Conservation (phyloP, 2,329 filamentous ascomycete genomes). For the Cercospora zeae-maydis region DNA sequence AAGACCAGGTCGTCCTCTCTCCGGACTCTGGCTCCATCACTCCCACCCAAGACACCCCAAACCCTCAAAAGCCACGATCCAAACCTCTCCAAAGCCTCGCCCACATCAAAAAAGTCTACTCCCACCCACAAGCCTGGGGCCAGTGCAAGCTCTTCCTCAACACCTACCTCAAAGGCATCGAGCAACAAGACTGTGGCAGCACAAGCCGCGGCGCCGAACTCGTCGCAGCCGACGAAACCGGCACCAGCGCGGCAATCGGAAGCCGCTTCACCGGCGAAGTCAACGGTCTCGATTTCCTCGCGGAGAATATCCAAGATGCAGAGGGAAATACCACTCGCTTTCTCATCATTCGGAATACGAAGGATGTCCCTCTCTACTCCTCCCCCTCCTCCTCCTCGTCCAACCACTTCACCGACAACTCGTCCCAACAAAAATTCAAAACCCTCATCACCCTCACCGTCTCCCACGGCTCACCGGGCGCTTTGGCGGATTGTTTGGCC, state of each 20-base stretch:
- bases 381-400: slow-evolving; percentile 62
- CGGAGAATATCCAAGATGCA: slow-evolving; percentile 66
- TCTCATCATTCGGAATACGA: slow-evolving; percentile 56
- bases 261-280: slow-evolving; percentile 68
- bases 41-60: slow-evolving; percentile 43
- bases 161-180: slow-evolving; percentile 65
- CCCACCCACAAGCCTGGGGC: slow-evolving; percentile 91
- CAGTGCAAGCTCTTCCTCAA: slow-evolving; percentile 78
- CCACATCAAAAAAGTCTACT: slow-evolving; percentile 74
- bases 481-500: slow-evolving; percentile 73
- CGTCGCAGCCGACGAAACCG: slow-evolving; percentile 54
- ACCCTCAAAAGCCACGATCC: slow-evolving; percentile 45
- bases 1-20: not conserved
- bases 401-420: slow-evolving; percentile 14
- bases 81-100: slow-evolving; percentile 50
- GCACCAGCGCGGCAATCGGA: slow-evolving; percentile 69
- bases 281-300: slow-evolving; percentile 66
- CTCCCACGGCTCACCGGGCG: slow-evolving; percentile 64
- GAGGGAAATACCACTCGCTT: slow-evolving; percentile 77
- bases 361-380: slow-evolving; percentile 66
- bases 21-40: slow-evolving; percentile 37
- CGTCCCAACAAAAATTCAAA: slow-evolving; percentile 49
- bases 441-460: slow-evolving; percentile 81
- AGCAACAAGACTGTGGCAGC: slow-evolving; percentile 77
- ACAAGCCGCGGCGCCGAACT: slow-evolving; percentile 83